These are phyloP conservation scores for Lachnellula suecica DNA, from an alignment of 2,329 filamentous ascomycete species.

Conservation along the genomic window DNA sequence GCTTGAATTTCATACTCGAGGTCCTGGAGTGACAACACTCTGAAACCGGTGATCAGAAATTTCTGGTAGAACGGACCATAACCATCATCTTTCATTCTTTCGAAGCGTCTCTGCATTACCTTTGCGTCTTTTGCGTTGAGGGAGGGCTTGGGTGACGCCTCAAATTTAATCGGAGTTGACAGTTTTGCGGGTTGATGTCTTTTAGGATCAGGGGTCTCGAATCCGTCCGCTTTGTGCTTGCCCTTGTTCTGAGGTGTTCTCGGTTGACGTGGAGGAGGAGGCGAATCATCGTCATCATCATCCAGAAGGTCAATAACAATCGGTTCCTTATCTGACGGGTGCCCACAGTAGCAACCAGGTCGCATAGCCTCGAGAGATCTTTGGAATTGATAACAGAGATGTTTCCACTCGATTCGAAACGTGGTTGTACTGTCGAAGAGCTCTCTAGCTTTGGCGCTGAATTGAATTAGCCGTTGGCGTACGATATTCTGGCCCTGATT, in stretches of 20 bases:
- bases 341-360: conserved; percentile 19
- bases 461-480: conserved; percentile 54
- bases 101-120: no score
- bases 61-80: conserved; percentile 9
- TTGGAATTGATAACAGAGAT: conserved; percentile 34
- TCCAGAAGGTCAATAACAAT: background rate
- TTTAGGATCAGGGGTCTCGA: no score
- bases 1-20: conserved; percentile 55
- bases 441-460: conserved; percentile 52
- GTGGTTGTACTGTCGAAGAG: conserved; percentile 52
- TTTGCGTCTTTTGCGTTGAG: no score
- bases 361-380: conserved; percentile 32
- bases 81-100: background rate
- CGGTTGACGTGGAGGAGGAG: no score
- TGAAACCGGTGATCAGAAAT: conserved; percentile 6
- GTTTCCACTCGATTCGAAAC: conserved; percentile 26
- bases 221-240: no score
- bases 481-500: conserved; percentile 65
- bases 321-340: conserved; percentile 3
- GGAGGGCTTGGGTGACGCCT: background rate
- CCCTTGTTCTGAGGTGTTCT: no score
- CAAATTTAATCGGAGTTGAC: background rate
- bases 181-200: no score
- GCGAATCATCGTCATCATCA: conserved; percentile 14
- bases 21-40: conserved; percentile 26